These are phyloP conservation scores for Tolypocladium nubicola DNA, from an alignment of 2,329 filamentous ascomycete genomes.

Conservation along the genomic window DNA sequence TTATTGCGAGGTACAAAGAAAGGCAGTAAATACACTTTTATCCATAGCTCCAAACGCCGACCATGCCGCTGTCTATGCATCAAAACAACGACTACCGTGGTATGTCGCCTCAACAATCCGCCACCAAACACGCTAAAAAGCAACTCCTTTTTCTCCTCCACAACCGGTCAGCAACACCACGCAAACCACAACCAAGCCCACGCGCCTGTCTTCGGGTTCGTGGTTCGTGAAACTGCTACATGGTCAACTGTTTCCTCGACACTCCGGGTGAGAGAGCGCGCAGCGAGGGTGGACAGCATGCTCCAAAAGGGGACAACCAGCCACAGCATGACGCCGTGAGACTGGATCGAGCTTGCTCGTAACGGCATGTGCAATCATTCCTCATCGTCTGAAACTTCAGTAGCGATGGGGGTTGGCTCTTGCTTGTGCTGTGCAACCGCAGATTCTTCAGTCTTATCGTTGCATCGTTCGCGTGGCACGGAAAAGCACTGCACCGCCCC, in stretches of 20 bases:
- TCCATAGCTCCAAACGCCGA: neutral
- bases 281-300: neutral
- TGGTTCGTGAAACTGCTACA: conserved; percentile 8
- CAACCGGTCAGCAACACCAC: neutral
- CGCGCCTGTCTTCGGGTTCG: neutral
- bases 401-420: conserved; percentile 8
- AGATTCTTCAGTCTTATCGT: conserved; percentile 18
- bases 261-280: neutral
- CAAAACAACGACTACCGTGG: conserved; percentile 4
- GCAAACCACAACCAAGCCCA: neutral
- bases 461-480: conserved; percentile 25
- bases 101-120: neutral
- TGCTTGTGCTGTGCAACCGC: conserved; percentile 6
- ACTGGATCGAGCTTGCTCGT: neutral
- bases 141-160: neutral
- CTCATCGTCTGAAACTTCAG: conserved; percentile 21
- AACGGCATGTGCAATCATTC: conserved; percentile 3
- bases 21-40: conserved; percentile 8
- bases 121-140: conserved; percentile 1
- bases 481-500: conserved; percentile 52
- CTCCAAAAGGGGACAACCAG: neutral
- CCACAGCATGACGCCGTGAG: neutral
- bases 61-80: conserved; percentile 2
- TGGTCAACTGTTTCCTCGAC: conserved; percentile 8
- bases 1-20: conserved; percentile 8